Evolutionary conservation across 2,329 filamentous ascomycete species (phyloP), one percentile per base, ranked within the genome.

Genomic region (Immersiporthe knoxdaviesiana): DNA sequence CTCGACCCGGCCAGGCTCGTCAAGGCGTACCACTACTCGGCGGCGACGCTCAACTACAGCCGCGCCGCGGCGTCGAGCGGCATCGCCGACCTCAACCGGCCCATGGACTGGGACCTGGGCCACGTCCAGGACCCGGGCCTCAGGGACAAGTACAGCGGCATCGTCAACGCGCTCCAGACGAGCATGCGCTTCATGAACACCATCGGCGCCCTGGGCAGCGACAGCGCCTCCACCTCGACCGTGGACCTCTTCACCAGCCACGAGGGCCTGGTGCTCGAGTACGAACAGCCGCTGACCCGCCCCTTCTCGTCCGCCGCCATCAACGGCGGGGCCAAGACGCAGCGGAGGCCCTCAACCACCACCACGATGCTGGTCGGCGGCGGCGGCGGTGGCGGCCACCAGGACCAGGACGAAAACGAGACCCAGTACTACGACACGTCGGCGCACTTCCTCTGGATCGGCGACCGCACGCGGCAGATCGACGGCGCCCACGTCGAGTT

Each of bases 361-460:
- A 3, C 66, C n/a, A n/a, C n/a, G n/a, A n/a, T n/a, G 73, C 16
- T 54, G n/a, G 70, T 74, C 60, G 63, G 68, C 73, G 65, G 65
- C 73, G 71, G 71, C 77, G n/a, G n/a, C 35, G 35, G 35, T 59
- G 63, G 68, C 73, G 65, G 65, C 73, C 71, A 71, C 77, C 72
- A 63, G 50, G 58, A 65, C 73, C 50, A 54, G 50, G 37, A 56
- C 50, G 52, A 77, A 56, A 73, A 81, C 64, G 78, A 80, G 21
- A 88, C 87, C 76, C 89, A 90, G 76, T 97, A 92, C 86, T 98
- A 97, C 83, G 92, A 97, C 81, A 98, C 95, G 0, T 97, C 93
- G 5, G 93, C 93, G 0, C 96, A 99, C 79, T 98, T 99, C 83
- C 87, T 99, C 78, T 99, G 96, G 96, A 97, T 99, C 75, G 96